These are phyloP conservation scores for Mortierella sp. DNA, from an alignment of 371 early-diverging fungal genomes.

Conservation along the genomic window DNA sequence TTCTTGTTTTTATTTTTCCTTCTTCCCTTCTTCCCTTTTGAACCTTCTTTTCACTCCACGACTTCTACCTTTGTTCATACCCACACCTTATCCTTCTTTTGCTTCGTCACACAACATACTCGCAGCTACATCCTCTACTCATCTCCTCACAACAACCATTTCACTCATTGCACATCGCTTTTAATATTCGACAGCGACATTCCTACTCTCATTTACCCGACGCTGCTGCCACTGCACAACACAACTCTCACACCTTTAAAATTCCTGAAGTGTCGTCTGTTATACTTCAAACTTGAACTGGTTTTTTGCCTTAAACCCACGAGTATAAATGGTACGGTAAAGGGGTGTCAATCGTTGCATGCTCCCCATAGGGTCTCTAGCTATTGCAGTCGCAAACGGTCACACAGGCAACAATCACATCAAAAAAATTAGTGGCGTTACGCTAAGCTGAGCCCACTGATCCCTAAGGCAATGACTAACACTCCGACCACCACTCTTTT, in stretches of 20 bases:
- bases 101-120: neutral
- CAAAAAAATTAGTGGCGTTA: constrained; percentile 2
- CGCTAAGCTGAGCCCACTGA: neutral
- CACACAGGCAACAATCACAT: neutral
- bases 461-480: neutral
- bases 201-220: neutral
- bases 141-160: neutral
- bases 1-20: neutral
- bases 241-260: neutral
- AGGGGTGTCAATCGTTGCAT: neutral
- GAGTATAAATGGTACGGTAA: neutral
- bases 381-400: neutral
- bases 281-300: neutral
- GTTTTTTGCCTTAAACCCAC: neutral
- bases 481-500: neutral
- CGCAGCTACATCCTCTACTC: too few relatives aligned
- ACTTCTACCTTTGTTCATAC: too few relatives aligned
- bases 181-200: neutral
- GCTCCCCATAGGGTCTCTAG: neutral
- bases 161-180: neutral
- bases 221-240: neutral
- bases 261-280: neutral
- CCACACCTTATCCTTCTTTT: neutral
- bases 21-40: neutral
- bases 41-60: too few relatives aligned